Evolutionary conservation across 306 rosid genomes (phyloP).

Genomic region (Senna tora): DNA sequence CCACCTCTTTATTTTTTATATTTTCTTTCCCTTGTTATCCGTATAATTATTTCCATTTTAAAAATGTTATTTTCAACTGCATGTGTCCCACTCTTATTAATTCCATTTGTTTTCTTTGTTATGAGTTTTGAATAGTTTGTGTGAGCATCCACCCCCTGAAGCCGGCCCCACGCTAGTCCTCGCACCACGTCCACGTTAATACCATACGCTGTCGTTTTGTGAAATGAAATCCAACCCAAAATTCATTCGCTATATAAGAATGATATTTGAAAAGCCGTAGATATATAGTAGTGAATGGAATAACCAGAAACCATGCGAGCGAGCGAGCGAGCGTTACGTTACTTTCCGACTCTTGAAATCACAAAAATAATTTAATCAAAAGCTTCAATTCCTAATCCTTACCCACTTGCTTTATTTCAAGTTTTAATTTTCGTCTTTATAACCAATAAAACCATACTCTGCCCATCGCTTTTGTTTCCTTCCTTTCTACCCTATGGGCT

Average conservation of each 20-base stretch:
- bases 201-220: neutral
- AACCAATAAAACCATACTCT: slow-evolving; percentile 15
- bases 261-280: neutral
- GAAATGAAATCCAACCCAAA: neutral
- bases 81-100: too few species aligned
- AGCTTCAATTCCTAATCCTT: too few species aligned
- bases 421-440: slow-evolving; percentile 22
- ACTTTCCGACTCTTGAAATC: slow-evolving; percentile 19
- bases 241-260: too few species aligned
- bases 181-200: neutral
- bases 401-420: slow-evolving; percentile 27
- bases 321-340: too few species aligned
- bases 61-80: neutral
- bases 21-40: neutral
- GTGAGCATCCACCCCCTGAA: neutral
- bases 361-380: slow-evolving; percentile 27
- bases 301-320: slow-evolving; percentile 17
- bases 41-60: too few species aligned
- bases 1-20: neutral
- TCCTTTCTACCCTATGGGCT: neutral
- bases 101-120: too few species aligned
- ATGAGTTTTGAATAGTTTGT: too few species aligned
- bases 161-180: neutral
- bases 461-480: slow-evolving; percentile 29
- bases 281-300: neutral